Percentiles rank a stretch among this genome's conserved stretches.
Evolutionary conservation across 1,284 basidiomycete species (phyloP).

Genomic region (Serendipita sp.): DNA sequence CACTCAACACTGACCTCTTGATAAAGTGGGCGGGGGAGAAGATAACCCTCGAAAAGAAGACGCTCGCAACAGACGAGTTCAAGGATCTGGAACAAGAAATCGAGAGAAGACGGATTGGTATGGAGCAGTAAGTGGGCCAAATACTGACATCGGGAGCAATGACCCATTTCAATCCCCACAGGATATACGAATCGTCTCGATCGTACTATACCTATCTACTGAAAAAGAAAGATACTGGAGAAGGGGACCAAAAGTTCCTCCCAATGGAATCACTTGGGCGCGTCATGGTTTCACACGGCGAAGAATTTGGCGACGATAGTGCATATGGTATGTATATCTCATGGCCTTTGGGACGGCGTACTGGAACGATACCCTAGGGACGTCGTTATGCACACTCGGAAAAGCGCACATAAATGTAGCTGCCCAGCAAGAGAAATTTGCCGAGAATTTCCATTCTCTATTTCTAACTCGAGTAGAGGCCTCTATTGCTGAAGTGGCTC

Average conservation of each 20-base stretch:
- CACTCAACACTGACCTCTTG: constrained; percentile 9
- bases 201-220: constrained; percentile 45
- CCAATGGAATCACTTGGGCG: constrained; percentile 66
- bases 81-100: constrained; percentile 54
- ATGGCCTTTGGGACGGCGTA: neutral
- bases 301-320: constrained; percentile 62
- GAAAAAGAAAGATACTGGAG: constrained; percentile 52
- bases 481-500: constrained; percentile 52
- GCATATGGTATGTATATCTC: constrained; percentile 41
- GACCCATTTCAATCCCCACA: constrained; percentile 18
- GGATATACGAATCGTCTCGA: constrained; percentile 45
- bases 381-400: constrained; percentile 60
- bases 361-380: constrained; percentile 26
- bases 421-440: constrained; percentile 64
- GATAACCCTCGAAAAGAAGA: constrained; percentile 58
- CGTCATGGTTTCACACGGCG: constrained; percentile 75
- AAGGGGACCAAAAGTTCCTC: constrained; percentile 47
- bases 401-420: constrained; percentile 72
- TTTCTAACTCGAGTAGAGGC: constrained; percentile 52
- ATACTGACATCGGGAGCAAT: neutral
- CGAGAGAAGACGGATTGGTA: constrained; percentile 47
- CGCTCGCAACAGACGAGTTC: constrained; percentile 49
- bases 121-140: constrained; percentile 36
- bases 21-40: constrained; percentile 60
- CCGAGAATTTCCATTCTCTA: constrained; percentile 51